Evolutionary conservation across 2,329 filamentous ascomycete genomes (phyloP).

Genomic region (Aspergillus calidoustus): DNA sequence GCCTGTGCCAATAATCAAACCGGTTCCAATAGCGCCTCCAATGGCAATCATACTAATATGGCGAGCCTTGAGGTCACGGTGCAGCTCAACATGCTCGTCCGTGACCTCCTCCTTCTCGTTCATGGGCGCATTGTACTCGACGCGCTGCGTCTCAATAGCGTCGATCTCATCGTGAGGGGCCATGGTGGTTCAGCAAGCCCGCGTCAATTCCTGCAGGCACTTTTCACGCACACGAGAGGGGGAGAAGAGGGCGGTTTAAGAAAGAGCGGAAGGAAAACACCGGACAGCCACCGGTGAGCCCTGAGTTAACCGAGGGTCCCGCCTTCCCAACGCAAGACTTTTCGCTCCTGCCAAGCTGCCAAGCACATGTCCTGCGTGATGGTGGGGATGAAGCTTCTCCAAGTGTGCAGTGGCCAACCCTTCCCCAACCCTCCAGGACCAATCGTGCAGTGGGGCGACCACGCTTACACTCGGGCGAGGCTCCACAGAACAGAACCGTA

Average conservation of each 20-base stretch:
- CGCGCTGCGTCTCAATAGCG: background rate
- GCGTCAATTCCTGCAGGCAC: background rate
- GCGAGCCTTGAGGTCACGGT: constrained; percentile 46
- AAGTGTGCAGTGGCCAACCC: background rate
- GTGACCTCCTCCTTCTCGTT: constrained; percentile 22
- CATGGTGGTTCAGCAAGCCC: background rate
- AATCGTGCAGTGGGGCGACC: background rate
- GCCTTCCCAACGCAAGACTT: background rate
- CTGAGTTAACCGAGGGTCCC: background rate
- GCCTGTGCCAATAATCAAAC: constrained; percentile 47
- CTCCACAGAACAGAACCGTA: background rate
- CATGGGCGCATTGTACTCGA: background rate
- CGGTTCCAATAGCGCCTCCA: constrained; percentile 49
- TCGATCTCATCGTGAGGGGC: background rate
- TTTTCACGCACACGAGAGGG: background rate
- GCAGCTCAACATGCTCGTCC: constrained; percentile 35
- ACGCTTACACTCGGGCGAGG: background rate
- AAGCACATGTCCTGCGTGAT: background rate
- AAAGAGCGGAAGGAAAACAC: background rate
- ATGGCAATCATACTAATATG: constrained; percentile 50
- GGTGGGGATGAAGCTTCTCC: background rate
- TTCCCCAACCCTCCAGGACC: background rate
- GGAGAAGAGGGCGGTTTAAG: background rate
- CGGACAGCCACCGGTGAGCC: background rate
- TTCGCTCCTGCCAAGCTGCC: background rate